Conservation (phyloP, 768 basidiomycete species). For the Mycena latifolia region DNA sequence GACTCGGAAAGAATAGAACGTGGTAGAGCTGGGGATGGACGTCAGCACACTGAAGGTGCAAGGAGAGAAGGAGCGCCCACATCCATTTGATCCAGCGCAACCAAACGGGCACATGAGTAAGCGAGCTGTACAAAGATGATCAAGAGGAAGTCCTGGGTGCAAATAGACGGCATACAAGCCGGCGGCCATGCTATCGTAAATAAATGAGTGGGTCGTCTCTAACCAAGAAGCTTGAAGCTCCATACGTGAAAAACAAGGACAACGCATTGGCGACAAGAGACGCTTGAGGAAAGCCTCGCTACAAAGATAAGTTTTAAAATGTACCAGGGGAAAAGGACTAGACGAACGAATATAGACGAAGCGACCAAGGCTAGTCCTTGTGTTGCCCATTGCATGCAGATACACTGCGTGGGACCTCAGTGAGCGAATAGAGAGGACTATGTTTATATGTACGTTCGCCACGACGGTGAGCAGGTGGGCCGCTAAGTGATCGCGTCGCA, state of each 20-base stretch:
- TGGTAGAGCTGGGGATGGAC: constrained; percentile 37
- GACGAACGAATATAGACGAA: constrained; percentile 40
- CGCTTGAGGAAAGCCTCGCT: constrained; percentile 47
- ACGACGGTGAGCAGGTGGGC: constrained; percentile 49
- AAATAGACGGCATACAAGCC: constrained; percentile 26
- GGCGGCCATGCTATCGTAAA: constrained; percentile 23
- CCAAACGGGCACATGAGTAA: constrained; percentile 46
- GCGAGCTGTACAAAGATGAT: constrained; percentile 11
- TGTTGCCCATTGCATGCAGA: constrained; percentile 40
- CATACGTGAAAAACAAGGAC: constrained; percentile 35
- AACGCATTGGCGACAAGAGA: constrained; percentile 46
- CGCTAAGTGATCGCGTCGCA: constrained; percentile 50
- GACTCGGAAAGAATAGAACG: constrained; percentile 54
- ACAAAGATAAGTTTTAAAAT: neutral
- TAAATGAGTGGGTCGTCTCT: neutral
- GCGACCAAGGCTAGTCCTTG: constrained; percentile 44
- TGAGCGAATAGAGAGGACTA: neutral
- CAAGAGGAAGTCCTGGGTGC: neutral
- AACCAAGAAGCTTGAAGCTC: neutral
- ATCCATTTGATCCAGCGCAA: constrained; percentile 55
- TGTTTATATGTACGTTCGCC: constrained; percentile 40
- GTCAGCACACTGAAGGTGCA: neutral
- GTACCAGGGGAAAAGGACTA: neutral
- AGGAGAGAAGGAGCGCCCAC: neutral
- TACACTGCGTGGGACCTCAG: constrained; percentile 19